phyloP scores from a whole-genome alignment of 495 filamentous ascomycete species.

The Podospora pseudoanserina region DNA sequence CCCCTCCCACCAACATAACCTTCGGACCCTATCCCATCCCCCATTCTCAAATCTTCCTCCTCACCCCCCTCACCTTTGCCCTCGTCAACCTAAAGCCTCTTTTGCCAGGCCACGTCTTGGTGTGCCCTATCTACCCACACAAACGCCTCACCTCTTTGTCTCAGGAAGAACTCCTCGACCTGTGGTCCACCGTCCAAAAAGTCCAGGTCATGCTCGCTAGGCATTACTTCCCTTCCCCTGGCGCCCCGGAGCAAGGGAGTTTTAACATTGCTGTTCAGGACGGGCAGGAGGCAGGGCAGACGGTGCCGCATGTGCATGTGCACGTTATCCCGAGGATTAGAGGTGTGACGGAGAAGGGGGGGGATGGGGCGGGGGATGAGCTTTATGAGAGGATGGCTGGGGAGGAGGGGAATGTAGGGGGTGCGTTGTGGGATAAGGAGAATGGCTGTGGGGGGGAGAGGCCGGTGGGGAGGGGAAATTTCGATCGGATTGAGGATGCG shows the following conservation, averaged over 20 bases:
- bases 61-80: slow-evolving; percentile 72
- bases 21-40: slow-evolving; percentile 65
- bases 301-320: slow-evolving; percentile 84
- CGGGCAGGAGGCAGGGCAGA: slow-evolving; percentile 81
- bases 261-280: slow-evolving; percentile 95
- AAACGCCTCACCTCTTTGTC: slow-evolving; percentile 73
- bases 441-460: slow-evolving; percentile 19
- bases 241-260: slow-evolving; percentile 41
- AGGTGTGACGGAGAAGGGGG: slow-evolving; percentile 41
- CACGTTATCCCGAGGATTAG: slow-evolving; percentile 80
- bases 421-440: slow-evolving; percentile 47
- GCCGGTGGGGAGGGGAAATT: slow-evolving; percentile 43
- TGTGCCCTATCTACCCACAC: slow-evolving; percentile 63
- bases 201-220: slow-evolving; percentile 75
- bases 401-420: slow-evolving; percentile 80
- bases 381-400: slow-evolving; percentile 81
- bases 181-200: slow-evolving; percentile 79
- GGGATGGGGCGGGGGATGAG: slow-evolving; percentile 50
- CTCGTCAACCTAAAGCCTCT: slow-evolving; percentile 94
- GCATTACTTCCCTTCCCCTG: slow-evolving; percentile 54
- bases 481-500: slow-evolving; percentile 60
- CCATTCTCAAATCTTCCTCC: slow-evolving; percentile 68
- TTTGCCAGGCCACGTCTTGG: slow-evolving; percentile 87
- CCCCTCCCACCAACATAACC: slow-evolving; percentile 17
- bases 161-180: slow-evolving; percentile 68